Percentiles rank a stretch among this genome's conserved stretches.
These are phyloP conservation scores for Eimeria necatrix DNA, from an alignment of 169 alveolate genomes.

Conservation along the genomic window DNA sequence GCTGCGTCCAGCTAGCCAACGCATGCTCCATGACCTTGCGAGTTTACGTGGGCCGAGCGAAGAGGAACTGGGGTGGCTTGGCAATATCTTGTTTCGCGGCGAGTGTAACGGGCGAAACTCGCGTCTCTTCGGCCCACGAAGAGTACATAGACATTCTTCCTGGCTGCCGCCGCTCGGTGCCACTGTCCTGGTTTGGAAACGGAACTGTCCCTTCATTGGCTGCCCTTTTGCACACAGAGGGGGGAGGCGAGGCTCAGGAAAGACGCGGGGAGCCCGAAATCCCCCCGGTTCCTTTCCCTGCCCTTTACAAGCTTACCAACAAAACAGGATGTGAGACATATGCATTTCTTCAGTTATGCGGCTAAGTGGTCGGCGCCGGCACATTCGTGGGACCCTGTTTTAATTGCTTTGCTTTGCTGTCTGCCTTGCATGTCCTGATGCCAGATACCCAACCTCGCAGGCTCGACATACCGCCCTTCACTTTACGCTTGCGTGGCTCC, in stretches of 20 bases:
- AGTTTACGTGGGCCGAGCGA: constrained; percentile 82
- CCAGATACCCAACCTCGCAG: constrained; percentile 78
- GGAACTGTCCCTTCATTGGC: constrained; percentile 68
- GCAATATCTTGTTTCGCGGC: constrained; percentile 58
- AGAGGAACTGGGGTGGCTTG: constrained; percentile 51
- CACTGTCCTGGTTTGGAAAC: constrained; percentile 77
- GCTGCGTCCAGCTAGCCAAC: constrained; percentile 86
- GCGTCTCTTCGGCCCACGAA: constrained; percentile 42
- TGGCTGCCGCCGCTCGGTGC: constrained; percentile 73
- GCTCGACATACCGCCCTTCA: constrained; percentile 85
- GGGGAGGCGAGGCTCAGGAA: constrained; percentile 67
- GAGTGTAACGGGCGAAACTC: constrained; percentile 46
- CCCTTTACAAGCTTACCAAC: constrained; percentile 42
- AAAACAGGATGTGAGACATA: constrained; percentile 46
- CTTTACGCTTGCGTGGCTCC: constrained; percentile 81
- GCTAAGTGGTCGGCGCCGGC: neutral
- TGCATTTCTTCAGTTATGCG: neutral
- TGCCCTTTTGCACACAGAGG: constrained; percentile 70
- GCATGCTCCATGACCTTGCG: constrained; percentile 84
- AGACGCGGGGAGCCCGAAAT: constrained; percentile 38
- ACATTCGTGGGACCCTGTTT: neutral
- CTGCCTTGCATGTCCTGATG: neutral
- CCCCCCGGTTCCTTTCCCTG: constrained; percentile 51
- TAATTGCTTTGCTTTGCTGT: neutral
- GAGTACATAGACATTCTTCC: constrained; percentile 74